phyloP scores from a whole-genome alignment of 2,329 filamentous ascomycete genomes.

The Ascochyta viciae-villosae region DNA sequence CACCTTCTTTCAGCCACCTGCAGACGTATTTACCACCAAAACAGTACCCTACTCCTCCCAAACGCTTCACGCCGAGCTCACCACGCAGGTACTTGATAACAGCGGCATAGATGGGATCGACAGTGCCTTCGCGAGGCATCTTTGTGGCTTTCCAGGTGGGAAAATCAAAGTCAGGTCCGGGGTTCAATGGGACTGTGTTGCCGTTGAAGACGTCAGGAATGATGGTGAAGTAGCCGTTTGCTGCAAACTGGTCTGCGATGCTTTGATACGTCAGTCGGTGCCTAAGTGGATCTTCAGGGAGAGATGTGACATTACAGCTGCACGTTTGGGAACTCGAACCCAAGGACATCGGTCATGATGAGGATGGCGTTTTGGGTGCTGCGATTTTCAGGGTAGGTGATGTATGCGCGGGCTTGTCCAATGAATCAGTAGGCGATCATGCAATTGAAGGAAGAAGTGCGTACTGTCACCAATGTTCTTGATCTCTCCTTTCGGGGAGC shows the following conservation, averaged over 20 bases:
- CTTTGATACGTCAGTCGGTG: slow-evolving; percentile 23
- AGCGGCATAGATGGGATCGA: slow-evolving; percentile 62
- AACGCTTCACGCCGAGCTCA: slow-evolving; percentile 59
- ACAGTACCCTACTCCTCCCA: slow-evolving; percentile 76
- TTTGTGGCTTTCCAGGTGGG: slow-evolving; percentile 56
- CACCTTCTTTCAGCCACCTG: slow-evolving; percentile 68
- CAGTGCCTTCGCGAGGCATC: slow-evolving; percentile 49
- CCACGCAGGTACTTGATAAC: slow-evolving; percentile 66
- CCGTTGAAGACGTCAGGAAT: slow-evolving; percentile 76
- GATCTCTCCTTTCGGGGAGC: slow-evolving; percentile 55
- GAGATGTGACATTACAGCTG: slow-evolving; percentile 45
- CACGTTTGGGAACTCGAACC: slow-evolving; percentile 61
- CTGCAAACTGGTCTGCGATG: slow-evolving; percentile 77
- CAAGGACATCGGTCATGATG: slow-evolving; percentile 63
- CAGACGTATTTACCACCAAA: slow-evolving; percentile 70
- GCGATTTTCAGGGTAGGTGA: slow-evolving; percentile 61
- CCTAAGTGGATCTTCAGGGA: not conserved
- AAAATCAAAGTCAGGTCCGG: slow-evolving; percentile 58
- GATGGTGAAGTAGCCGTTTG: slow-evolving; percentile 73
- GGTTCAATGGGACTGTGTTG: slow-evolving; percentile 65
- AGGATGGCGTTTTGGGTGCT: slow-evolving; percentile 63
- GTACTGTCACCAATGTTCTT: slow-evolving; percentile 57
- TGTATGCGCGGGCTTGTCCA: slow-evolving; percentile 60
- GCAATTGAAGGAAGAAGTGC: slow-evolving; percentile 5
- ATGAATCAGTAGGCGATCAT: not conserved